Conservation (phyloP, 768 basidiomycete genomes). For the Macrolepiota fuliginosa region DNA sequence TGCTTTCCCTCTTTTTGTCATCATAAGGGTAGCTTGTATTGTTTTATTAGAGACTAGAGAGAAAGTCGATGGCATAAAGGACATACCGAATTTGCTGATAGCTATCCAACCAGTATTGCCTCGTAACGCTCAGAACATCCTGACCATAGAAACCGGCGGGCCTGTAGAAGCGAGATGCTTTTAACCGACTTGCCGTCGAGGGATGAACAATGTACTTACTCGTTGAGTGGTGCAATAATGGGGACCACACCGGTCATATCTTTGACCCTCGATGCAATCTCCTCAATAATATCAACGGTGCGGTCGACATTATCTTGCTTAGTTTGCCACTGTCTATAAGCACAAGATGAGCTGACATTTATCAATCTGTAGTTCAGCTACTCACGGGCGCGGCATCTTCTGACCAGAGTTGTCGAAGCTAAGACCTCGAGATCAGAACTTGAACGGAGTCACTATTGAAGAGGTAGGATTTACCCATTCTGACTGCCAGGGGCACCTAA, state of each 20-base stretch:
- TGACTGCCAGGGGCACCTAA: constrained; percentile 76
- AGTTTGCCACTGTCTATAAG: constrained; percentile 56
- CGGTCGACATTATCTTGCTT: constrained; percentile 64
- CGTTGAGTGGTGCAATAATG: constrained; percentile 71
- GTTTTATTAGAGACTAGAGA: not conserved
- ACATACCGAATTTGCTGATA: constrained; percentile 65
- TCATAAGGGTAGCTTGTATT: constrained; percentile 31
- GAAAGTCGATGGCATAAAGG: not conserved
- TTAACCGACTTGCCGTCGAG: constrained; percentile 3
- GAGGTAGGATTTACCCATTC: constrained; percentile 11
- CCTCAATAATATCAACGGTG: constrained; percentile 59
- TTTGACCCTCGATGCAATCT: constrained; percentile 57
- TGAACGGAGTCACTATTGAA: not conserved
- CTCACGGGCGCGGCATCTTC: constrained; percentile 46
- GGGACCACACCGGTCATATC: constrained; percentile 52
- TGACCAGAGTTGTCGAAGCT: constrained; percentile 85
- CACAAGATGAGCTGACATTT: not conserved
- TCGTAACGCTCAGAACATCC: constrained; percentile 45
- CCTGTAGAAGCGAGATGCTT: constrained; percentile 30
- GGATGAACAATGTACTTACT: constrained; percentile 40
- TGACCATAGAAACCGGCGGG: constrained; percentile 63
- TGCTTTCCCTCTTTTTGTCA: constrained; percentile 42
- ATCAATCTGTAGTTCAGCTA: not conserved
- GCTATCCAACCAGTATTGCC: constrained; percentile 64
- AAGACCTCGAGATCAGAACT: not conserved